These are phyloP conservation scores for Vigna trinervia DNA, from an alignment of 306 rosid genomes.

Conservation along the genomic window DNA sequence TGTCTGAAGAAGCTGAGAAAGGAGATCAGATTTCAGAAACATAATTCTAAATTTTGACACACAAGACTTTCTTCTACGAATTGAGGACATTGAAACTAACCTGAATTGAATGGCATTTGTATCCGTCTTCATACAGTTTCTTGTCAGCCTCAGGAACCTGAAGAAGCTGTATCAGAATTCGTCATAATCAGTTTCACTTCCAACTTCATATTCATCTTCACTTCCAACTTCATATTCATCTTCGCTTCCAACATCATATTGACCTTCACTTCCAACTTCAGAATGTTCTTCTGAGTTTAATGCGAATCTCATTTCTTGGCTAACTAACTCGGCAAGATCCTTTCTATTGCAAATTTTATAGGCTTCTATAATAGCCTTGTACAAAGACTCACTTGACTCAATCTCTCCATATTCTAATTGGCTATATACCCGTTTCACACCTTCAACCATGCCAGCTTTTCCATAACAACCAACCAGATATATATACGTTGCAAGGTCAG, in stretches of 20 bases:
- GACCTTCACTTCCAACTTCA: constrained; percentile 37
- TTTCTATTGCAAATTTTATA: constrained; percentile 63
- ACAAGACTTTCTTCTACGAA: not conserved
- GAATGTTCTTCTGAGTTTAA: constrained; percentile 42
- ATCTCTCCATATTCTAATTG: constrained; percentile 70
- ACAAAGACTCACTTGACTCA: constrained; percentile 64
- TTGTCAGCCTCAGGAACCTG: constrained; percentile 38
- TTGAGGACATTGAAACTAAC: constrained; percentile 51
- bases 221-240: constrained; percentile 32
- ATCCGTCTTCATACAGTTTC: constrained; percentile 46
- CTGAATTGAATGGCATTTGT: constrained; percentile 46
- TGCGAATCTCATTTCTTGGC: constrained; percentile 63
- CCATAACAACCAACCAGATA: constrained; percentile 79
- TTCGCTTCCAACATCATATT: constrained; percentile 42
- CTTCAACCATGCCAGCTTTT: constrained; percentile 85
- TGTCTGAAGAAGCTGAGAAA: constrained; percentile 10
- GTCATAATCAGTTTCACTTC: constrained; percentile 41
- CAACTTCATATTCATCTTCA: not conserved
- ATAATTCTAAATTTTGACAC: not conserved
- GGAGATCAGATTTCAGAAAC: constrained; percentile 36
- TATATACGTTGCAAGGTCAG: constrained; percentile 78
- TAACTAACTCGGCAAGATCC: constrained; percentile 70
- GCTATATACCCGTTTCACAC: constrained; percentile 76
- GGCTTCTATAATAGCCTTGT: constrained; percentile 70
- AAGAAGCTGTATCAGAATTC: constrained; percentile 41